These are phyloP conservation scores for Pseudopyricularia javanii DNA, from an alignment of 2,329 filamentous ascomycete genomes.

Conservation along the genomic window DNA sequence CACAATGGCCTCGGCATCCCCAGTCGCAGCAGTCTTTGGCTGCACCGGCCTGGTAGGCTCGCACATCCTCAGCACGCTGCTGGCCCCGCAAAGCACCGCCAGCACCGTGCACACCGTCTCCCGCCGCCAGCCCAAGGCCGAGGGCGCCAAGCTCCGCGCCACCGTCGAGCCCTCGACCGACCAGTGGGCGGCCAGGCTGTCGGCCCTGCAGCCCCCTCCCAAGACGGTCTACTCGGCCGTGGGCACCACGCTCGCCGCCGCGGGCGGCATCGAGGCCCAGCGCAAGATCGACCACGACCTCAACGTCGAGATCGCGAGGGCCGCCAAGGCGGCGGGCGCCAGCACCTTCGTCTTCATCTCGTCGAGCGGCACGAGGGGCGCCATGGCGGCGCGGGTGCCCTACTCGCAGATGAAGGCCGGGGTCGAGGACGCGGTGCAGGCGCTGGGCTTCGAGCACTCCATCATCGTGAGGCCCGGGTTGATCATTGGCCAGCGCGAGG, in stretches of 20 bases:
- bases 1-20: conserved; percentile 33
- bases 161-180: conserved; percentile 54
- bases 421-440: conserved; percentile 66
- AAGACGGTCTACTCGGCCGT: conserved; percentile 63
- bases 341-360: conserved; percentile 71
- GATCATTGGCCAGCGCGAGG: conserved; percentile 59
- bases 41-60: conserved; percentile 59
- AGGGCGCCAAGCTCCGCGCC: conserved; percentile 49
- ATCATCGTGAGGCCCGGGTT: conserved; percentile 65
- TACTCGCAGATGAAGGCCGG: conserved; percentile 70
- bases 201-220: conserved; percentile 30
- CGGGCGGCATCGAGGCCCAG: conserved; percentile 67
- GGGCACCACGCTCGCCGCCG: conserved; percentile 65
- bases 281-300: conserved; percentile 82
- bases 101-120: conserved; percentile 50
- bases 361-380: conserved; percentile 31
- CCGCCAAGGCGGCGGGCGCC: conserved; percentile 60
- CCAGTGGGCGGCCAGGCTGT: conserved; percentile 54
- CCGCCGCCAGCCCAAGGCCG: conserved; percentile 44
- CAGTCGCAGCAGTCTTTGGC: conserved; percentile 33
- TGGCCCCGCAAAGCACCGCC: conserved; percentile 34
- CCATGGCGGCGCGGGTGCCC: conserved; percentile 29
- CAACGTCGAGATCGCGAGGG: conserved; percentile 65
- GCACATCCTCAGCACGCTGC: conserved; percentile 58
- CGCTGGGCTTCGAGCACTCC: conserved; percentile 62